These are phyloP conservation scores for Osmanthus fragrans DNA, from an alignment of 257 asterid genomes.

Conservation along the genomic window DNA sequence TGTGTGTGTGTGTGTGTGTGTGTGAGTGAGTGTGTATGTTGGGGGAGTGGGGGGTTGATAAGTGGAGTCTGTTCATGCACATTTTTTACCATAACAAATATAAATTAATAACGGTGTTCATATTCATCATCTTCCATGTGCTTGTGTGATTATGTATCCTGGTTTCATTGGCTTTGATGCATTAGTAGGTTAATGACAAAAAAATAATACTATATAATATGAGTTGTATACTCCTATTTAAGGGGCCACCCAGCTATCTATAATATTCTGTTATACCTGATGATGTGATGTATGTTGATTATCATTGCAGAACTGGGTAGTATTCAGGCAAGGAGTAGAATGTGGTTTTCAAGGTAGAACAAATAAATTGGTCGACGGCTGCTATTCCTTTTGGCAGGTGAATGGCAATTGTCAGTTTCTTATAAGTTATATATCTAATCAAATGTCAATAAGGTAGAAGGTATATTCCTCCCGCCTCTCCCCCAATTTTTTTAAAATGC, in stretches of 20 bases:
- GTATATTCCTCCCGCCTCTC: not conserved
- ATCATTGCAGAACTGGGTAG: conserved; percentile 87
- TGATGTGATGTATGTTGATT: conserved; percentile 13
- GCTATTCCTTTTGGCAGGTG: conserved; percentile 99
- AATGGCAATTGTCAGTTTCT: conserved; percentile 17
- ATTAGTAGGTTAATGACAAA: not conserved
- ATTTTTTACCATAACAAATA: not conserved
- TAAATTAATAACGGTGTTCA: not conserved
- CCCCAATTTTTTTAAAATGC: not conserved
- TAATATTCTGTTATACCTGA: not conserved
- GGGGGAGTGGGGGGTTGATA: not conserved
- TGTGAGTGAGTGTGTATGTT: no score
- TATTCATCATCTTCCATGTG: not conserved
- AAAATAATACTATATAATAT: not conserved
- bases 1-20: no score
- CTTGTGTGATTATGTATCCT: not conserved
- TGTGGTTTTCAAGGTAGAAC: conserved; percentile 99
- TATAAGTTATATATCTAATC: not conserved
- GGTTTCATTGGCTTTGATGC: not conserved
- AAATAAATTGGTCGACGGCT: conserved; percentile 95
- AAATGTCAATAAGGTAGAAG: not conserved
- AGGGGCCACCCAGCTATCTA: not conserved
- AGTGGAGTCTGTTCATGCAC: not conserved
- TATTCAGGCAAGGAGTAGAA: conserved; percentile 91
- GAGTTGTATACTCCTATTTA: not conserved